Evolutionary conservation across 2,329 filamentous ascomycete species (phyloP).

Genomic region (Aspergillus hiratsukae): DNA sequence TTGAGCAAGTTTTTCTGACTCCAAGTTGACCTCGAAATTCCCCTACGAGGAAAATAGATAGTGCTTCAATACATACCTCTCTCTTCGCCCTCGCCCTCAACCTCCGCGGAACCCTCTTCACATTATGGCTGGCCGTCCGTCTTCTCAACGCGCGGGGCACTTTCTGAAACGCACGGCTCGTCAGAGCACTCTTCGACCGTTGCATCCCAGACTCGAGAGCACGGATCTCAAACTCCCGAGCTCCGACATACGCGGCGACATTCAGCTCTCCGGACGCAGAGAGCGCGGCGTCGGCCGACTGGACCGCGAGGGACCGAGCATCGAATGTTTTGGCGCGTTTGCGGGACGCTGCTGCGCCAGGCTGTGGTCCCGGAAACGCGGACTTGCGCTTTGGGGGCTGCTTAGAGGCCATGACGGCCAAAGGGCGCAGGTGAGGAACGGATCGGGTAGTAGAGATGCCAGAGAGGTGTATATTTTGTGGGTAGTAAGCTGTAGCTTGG

Average conservation of each 20-base stretch:
- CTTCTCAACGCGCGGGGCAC: constrained; percentile 80
- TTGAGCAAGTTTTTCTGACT: not conserved
- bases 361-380: constrained; percentile 15
- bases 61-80: constrained; percentile 43
- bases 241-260: constrained; percentile 75
- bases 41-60: not conserved
- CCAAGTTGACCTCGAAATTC: not conserved
- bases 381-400: constrained; percentile 31
- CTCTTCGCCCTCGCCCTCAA: constrained; percentile 64
- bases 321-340: constrained; percentile 43
- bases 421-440: not conserved
- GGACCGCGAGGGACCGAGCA: constrained; percentile 41
- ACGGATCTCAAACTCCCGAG: constrained; percentile 84
- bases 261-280: constrained; percentile 73
- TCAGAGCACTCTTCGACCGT: constrained; percentile 60
- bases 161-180: constrained; percentile 79
- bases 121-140: constrained; percentile 91
- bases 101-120: constrained; percentile 77
- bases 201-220: constrained; percentile 79
- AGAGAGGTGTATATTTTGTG: not conserved
- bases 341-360: constrained; percentile 25
- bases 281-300: constrained; percentile 43
- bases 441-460: not conserved
- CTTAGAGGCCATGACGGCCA: constrained; percentile 29
- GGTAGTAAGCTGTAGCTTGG: not conserved